Evolutionary conservation across 306 rosid genomes (phyloP).

Genomic region (Ochetophila trinervis): DNA sequence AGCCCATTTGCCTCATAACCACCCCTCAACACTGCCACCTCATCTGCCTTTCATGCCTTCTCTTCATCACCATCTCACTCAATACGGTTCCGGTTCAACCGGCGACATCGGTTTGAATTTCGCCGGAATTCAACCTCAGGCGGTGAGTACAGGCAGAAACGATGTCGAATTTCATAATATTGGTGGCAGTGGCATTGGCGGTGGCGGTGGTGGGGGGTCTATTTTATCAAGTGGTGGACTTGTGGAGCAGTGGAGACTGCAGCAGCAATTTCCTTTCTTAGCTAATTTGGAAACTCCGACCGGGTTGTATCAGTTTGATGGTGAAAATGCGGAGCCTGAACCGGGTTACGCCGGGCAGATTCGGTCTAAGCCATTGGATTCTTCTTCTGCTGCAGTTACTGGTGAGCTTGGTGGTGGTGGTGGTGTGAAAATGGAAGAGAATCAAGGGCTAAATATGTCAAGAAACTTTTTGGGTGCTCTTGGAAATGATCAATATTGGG

Average conservation of each 20-base stretch:
- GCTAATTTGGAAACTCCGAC: constrained; percentile 48
- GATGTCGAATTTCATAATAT: constrained; percentile 22
- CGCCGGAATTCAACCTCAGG: constrained; percentile 31
- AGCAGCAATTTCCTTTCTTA: constrained; percentile 60
- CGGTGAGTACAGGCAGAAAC: constrained; percentile 30
- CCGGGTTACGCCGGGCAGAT: constrained; percentile 28
- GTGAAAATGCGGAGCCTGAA: constrained; percentile 35
- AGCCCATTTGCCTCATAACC: constrained; percentile 38
- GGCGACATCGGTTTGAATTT: constrained; percentile 43
- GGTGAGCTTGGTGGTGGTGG: constrained; percentile 23
- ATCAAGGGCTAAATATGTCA: constrained; percentile 51
- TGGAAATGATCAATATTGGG: constrained; percentile 41
- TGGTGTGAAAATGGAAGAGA: constrained; percentile 52
- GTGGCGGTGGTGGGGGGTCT: constrained; percentile 17
- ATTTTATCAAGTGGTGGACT: constrained; percentile 36
- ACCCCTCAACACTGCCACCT: constrained; percentile 21
- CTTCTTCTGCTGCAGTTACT: constrained; percentile 33
- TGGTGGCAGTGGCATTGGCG: constrained; percentile 23
- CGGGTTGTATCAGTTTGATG: constrained; percentile 47
- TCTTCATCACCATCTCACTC: constrained; percentile 45
- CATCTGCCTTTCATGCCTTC: constrained; percentile 57
- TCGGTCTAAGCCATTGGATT: constrained; percentile 44
- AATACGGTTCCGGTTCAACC: constrained; percentile 25
- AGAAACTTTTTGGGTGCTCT: constrained; percentile 49
- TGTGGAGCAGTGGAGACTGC: constrained; percentile 62